Conservation (phyloP, 2,329 filamentous ascomycete species). For the Rutstroemia sp. region DNA sequence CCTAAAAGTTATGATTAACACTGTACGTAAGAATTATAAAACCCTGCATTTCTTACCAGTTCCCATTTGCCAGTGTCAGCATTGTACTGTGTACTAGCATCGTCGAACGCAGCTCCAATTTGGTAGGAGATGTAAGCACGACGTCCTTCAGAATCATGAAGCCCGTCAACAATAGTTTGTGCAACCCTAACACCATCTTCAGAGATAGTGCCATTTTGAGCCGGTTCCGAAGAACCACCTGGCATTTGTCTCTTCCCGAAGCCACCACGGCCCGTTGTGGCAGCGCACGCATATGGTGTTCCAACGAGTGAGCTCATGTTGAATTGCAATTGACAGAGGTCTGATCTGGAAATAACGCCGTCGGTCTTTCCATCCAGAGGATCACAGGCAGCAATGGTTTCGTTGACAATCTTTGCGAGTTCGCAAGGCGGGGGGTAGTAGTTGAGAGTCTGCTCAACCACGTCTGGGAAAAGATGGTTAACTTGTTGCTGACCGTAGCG, state of each 20-base stretch:
- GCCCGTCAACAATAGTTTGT: slow-evolving; percentile 31
- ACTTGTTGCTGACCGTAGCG: slow-evolving; percentile 40
- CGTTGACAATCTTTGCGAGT: slow-evolving; percentile 44
- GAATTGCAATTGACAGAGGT: slow-evolving; percentile 39
- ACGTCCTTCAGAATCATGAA: slow-evolving; percentile 30
- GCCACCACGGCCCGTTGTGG: slow-evolving; percentile 10
- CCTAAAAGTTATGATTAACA: no score
- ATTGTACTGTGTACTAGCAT: not conserved
- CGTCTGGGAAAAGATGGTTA: slow-evolving; percentile 33
- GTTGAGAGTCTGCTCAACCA: slow-evolving; percentile 34
- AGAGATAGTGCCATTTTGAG: slow-evolving; percentile 18
- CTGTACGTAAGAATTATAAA: slow-evolving; percentile 12
- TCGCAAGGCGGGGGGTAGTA: slow-evolving; percentile 40
- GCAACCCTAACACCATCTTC: slow-evolving; percentile 30
- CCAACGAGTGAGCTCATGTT: slow-evolving; percentile 40
- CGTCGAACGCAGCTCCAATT: slow-evolving; percentile 15
- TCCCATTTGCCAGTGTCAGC: not conserved
- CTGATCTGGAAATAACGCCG: slow-evolving; percentile 43
- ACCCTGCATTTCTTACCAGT: not conserved
- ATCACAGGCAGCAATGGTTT: slow-evolving; percentile 48
- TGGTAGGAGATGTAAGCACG: slow-evolving; percentile 33
- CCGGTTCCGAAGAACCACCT: slow-evolving; percentile 11
- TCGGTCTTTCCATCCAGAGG: slow-evolving; percentile 46
- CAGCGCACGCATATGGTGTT: slow-evolving; percentile 36
- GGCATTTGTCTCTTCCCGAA: not conserved